Evolutionary conservation across 2,329 filamentous ascomycete genomes (phyloP), one percentile per base, ranked within the genome.

Genomic region (Monosporascus ibericus): DNA sequence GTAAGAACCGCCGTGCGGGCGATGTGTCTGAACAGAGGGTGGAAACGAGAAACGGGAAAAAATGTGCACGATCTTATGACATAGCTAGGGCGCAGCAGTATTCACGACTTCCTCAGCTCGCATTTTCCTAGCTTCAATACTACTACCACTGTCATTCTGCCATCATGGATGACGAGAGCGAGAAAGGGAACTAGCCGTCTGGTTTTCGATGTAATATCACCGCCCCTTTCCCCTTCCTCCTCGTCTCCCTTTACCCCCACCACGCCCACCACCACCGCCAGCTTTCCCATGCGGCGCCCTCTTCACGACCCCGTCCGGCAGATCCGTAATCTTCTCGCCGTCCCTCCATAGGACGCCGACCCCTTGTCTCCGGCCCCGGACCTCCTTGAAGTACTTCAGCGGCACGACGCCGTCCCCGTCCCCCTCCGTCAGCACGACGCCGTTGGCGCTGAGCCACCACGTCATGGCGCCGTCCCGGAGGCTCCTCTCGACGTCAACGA

Each of bases 361-460:
- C 36, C 79, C 80, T 51, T 74, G 71, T 54, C 70, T 79, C 55
- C 85, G 72, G 1, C 82, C 85, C 58, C 81, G 80, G 1, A 92
- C 91, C 63, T 82, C 79, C 70, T 80, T 80, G 63, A 95, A 92
- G 64, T 86, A 90, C 60, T 78, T 76, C 20, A 80, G 68, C 30
- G 82, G 78, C 58, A 95, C 73, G 6, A 88, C 49, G 1, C 85
- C 88, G 5, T 82, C 71, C 47, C 71, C 80, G 54, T 71, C 73
- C 49, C 72, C 82, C 61, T 82, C 81, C 3, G 81, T 85, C 58
- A 92, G 70, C 56, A 92, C 78, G 8, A 92, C 88, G 2, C 82
- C 86, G 64, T 92, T 92, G 60, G 88, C 86, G 65, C 87, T 90
- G 55, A 82, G 68, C 84, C 88, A 95, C 80, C 92, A 95, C 63